Conservation (phyloP, 2,329 filamentous ascomycete genomes). For the Stemphylium vesicarium region DNA sequence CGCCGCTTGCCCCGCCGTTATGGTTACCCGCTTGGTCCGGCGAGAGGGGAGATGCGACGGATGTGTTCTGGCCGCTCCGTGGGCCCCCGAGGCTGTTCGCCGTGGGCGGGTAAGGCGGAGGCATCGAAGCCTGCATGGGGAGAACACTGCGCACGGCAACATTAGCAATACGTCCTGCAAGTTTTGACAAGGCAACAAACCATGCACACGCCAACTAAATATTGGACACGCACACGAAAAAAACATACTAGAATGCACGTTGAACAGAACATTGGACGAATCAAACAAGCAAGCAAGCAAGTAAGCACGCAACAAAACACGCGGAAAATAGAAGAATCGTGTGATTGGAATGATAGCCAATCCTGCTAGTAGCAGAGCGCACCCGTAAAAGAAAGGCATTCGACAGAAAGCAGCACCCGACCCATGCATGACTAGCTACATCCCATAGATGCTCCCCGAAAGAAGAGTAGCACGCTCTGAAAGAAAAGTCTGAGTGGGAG, state of each 20-base stretch:
- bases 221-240: conserved; percentile 4
- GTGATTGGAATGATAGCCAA: conserved; percentile 49
- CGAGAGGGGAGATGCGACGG: not conserved
- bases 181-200: not conserved
- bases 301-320: conserved; percentile 35
- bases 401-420: conserved; percentile 41
- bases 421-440: conserved; percentile 47
- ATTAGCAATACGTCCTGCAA: conserved; percentile 2
- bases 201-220: conserved; percentile 3
- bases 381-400: conserved; percentile 37
- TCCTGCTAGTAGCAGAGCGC: conserved; percentile 38
- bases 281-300: conserved; percentile 35
- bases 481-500: conserved; percentile 39
- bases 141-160: not conserved
- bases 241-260: conserved; percentile 12
- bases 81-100: conserved; percentile 5
- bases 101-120: conserved; percentile 9
- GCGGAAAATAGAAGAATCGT: conserved; percentile 37
- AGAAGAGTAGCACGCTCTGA: conserved; percentile 37
- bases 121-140: conserved; percentile 2
- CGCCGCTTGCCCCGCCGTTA: no score
- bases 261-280: conserved; percentile 26
- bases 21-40: no score
- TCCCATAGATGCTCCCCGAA: conserved; percentile 37
- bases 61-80: not conserved